Evolutionary conservation across 257 asterid species (phyloP).

Genomic region (Solanum microdontum): DNA sequence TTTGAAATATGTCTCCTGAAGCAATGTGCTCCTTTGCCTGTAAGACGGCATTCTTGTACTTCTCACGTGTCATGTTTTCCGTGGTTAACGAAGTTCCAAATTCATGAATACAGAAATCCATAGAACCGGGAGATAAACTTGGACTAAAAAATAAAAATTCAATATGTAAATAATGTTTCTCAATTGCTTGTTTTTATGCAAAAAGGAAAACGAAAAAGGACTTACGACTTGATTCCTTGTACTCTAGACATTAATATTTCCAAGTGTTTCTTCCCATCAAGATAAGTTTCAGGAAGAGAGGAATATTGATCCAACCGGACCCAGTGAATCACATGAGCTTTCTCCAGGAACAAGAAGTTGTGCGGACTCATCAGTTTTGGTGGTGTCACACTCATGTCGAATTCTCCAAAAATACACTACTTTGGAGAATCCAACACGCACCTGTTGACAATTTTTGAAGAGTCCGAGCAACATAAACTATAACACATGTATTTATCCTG

Average conservation of each 20-base stretch:
- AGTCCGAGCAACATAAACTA: neutral
- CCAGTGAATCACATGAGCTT: too few relatives aligned
- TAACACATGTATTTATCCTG: neutral
- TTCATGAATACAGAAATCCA: conserved; percentile 33
- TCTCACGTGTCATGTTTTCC: conserved; percentile 60
- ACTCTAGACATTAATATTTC: too few relatives aligned
- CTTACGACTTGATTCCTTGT: conserved; percentile 43
- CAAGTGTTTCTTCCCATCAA: too few relatives aligned
- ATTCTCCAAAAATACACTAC: too few relatives aligned
- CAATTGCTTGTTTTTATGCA: neutral
- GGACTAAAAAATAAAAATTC: conserved; percentile 36
- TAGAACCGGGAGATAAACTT: conserved; percentile 45
- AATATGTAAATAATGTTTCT: neutral
- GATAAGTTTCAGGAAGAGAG: too few relatives aligned
- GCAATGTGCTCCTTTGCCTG: conserved; percentile 79
- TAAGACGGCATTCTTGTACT: conserved; percentile 57
- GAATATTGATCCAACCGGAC: too few relatives aligned
- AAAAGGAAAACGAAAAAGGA: neutral
- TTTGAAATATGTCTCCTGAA: conserved; percentile 85
- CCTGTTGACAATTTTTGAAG: too few relatives aligned
- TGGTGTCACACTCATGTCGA: too few relatives aligned
- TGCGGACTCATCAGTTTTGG: too few relatives aligned
- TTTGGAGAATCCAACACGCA: neutral
- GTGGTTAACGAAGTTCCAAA: conserved; percentile 24
- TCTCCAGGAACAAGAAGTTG: too few relatives aligned